Evolutionary conservation across 2,329 filamentous ascomycete species (phyloP), one percentile per base, ranked within the genome.

Genomic region (Nemania abortiva): DNA sequence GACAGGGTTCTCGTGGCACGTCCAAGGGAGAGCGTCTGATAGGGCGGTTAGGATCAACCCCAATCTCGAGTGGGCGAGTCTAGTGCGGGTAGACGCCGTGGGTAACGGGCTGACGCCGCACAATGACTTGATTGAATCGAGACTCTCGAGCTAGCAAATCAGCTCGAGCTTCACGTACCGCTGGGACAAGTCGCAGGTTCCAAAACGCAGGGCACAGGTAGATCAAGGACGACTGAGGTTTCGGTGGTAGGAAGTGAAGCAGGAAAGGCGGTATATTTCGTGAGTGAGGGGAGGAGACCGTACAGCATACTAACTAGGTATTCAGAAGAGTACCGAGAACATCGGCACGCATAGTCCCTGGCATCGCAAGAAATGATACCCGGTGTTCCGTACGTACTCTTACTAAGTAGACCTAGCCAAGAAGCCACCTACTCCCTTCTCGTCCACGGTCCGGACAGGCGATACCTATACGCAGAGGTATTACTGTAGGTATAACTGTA

Each of bases 51-150:
- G 71, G 69, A 63, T 68, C 73, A 74, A 73, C 75, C 77, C 79
- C 81, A 81, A 81, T 77, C 73, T 82, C 77, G 77, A 78, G 75
- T 77, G 75, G 77, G 77, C 80, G 78, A 82, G 77, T 80, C 76
- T 73, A 76, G 79, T 76, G 75, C 74, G 79, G 81, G 82, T 85
- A 85, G 81, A 83, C 84, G 84, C 84, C 79, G 70, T 72, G 77
- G 73, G 76, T 76, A 76, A 78, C 75, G 73, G 75, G 76, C 79
- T 81, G 80, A 76, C 75, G 78, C 80, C 77, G 70, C 72, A 70
- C 67, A 77, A 59, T 69, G 64, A 70, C 69, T 27, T 59, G 70
- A 71, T 73, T 70, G 73, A 74, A 71, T 74, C 71, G 69, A 54
- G 70, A 70, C 60, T 67, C 64, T 65, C 66, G 72, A 74, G 68